Evolutionary conservation across 495 filamentous ascomycete genomes (phyloP).

Genomic region (Pseudoneurospora amorphoporcata): DNA sequence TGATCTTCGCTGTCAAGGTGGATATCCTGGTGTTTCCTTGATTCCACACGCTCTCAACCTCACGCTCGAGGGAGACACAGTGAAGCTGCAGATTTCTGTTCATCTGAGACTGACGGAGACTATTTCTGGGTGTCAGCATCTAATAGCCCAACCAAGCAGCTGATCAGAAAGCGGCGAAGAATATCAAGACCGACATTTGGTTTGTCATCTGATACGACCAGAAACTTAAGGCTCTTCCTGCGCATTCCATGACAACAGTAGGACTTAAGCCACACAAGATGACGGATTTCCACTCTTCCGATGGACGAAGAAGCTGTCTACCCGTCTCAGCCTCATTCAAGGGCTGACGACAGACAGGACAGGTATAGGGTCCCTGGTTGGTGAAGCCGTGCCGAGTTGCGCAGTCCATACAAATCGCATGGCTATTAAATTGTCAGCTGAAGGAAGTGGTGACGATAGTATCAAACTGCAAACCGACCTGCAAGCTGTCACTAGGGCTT

Average conservation of each 20-base stretch:
- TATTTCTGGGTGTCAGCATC: conserved; percentile 20
- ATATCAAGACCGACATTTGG: conserved; percentile 55
- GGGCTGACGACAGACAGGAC: conserved; percentile 71
- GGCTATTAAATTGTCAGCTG: conserved; percentile 38
- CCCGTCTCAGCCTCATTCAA: conserved; percentile 64
- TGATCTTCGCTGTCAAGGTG: conserved; percentile 47
- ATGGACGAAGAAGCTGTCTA: conserved; percentile 60
- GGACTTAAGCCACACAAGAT: conserved; percentile 79
- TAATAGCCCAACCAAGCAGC: neutral
- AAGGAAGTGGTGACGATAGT: neutral
- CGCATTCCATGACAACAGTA: conserved; percentile 80
- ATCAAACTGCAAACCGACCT: conserved; percentile 39
- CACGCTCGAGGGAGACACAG: conserved; percentile 40
- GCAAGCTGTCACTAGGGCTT: conserved; percentile 86
- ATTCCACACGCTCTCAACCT: conserved; percentile 71
- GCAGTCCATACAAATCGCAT: conserved; percentile 78
- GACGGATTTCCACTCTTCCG: conserved; percentile 90
- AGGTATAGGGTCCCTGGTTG: conserved; percentile 44
- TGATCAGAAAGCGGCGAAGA: neutral
- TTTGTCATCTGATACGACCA: conserved; percentile 89
- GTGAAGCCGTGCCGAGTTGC: conserved; percentile 59
- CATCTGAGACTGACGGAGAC: conserved; percentile 54
- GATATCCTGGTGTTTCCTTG: conserved; percentile 75
- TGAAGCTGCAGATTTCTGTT: conserved; percentile 6
- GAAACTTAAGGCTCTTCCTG: conserved; percentile 71